Evolutionary conservation across 2,329 filamentous ascomycete species (phyloP).

Genomic region (Xylariaceae sp.): DNA sequence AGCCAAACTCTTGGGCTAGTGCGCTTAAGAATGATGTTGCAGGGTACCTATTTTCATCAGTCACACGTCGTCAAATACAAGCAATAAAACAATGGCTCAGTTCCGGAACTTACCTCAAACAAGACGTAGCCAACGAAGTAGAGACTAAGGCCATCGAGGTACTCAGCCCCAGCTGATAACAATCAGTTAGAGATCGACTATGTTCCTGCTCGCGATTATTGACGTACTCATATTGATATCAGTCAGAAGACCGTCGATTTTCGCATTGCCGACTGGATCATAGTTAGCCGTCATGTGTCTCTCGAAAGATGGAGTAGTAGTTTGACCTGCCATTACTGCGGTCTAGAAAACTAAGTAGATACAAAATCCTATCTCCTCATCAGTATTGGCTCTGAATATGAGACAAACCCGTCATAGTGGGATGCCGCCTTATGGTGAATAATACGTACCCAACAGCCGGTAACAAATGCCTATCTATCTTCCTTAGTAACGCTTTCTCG

Average conservation of each 20-base stretch:
- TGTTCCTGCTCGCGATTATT: not conserved
- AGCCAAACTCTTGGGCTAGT: slow-evolving; percentile 56
- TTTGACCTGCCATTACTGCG: slow-evolving; percentile 47
- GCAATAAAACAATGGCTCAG: not conserved
- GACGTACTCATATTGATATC: slow-evolving; percentile 51
- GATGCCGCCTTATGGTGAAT: too few relatives aligned
- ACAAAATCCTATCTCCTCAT: slow-evolving; percentile 36
- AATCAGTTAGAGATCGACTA: not conserved
- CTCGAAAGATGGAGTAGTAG: slow-evolving; percentile 31
- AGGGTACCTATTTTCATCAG: slow-evolving; percentile 45
- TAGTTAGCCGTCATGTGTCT: slow-evolving; percentile 2
- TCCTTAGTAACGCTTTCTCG: slow-evolving; percentile 56
- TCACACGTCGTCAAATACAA: not conserved
- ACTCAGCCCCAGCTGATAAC: slow-evolving; percentile 52
- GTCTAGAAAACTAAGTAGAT: slow-evolving; percentile 55
- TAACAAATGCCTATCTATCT: slow-evolving; percentile 48
- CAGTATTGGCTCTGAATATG: not conserved
- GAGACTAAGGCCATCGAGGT: slow-evolving; percentile 61
- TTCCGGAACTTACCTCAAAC: slow-evolving; percentile 42
- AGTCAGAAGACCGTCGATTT: slow-evolving; percentile 50
- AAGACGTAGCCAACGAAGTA: slow-evolving; percentile 62
- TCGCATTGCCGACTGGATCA: slow-evolving; percentile 52
- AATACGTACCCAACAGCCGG: slow-evolving; percentile 44
- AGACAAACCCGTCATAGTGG: too few relatives aligned
- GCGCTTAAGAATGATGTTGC: slow-evolving; percentile 58